Conservation (phyloP, 768 basidiomycete genomes). For the Leucosporidium creatinivorum region DNA sequence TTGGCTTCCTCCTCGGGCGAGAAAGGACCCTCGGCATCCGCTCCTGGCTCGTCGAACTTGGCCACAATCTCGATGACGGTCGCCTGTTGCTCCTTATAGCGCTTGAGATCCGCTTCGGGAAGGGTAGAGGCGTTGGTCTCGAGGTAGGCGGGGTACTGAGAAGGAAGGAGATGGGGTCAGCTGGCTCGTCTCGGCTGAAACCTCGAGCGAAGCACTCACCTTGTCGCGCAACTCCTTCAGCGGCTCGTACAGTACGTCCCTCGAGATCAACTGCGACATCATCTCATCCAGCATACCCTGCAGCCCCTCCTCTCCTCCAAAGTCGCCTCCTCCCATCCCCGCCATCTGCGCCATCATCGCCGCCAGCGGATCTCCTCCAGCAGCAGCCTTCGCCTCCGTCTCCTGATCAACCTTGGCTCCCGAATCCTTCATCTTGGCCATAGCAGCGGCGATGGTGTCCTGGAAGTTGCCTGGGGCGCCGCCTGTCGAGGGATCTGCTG, state of each 20-base stretch:
- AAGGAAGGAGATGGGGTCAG: neutral
- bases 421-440: conserved; percentile 63
- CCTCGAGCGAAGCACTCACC: conserved; percentile 43
- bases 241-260: conserved; percentile 78
- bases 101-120: conserved; percentile 53
- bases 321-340: conserved; percentile 37
- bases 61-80: conserved; percentile 56
- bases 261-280: conserved; percentile 73
- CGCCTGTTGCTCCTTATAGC: conserved; percentile 57
- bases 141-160: conserved; percentile 71
- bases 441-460: conserved; percentile 60
- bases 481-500: conserved; percentile 14
- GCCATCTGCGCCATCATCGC: conserved; percentile 38
- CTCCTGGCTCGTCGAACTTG: conserved; percentile 58
- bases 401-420: conserved; percentile 4
- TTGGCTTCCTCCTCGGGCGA: neutral
- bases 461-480: conserved; percentile 52
- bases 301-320: conserved; percentile 44
- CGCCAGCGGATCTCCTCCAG: conserved; percentile 33
- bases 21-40: conserved; percentile 42
- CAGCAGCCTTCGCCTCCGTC: conserved; percentile 5
- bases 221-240: conserved; percentile 69
- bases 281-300: conserved; percentile 67
- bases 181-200: neutral
- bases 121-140: conserved; percentile 52